Evolutionary conservation across 768 basidiomycete species (phyloP).

Genomic region (Suillus fuscotomentosus): DNA sequence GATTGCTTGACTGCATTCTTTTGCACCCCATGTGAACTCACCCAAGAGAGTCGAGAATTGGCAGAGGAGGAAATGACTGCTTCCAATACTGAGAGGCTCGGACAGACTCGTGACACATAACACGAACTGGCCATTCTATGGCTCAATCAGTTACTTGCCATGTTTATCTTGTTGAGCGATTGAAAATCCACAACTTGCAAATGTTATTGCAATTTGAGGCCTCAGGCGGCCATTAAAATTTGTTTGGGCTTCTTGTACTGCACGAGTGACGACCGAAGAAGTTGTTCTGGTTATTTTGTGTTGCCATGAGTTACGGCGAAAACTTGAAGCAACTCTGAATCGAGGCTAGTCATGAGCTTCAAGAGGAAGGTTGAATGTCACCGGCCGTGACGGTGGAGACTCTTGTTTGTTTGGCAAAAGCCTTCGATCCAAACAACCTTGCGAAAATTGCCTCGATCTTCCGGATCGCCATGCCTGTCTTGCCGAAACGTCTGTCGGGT

Average conservation of each 20-base stretch:
- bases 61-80: slow-evolving; percentile 38
- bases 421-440: slow-evolving; percentile 11
- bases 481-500: slow-evolving; percentile 29
- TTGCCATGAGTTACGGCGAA: no score
- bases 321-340: no score
- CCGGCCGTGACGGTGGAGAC: no score
- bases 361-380: no score
- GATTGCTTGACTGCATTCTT: slow-evolving; percentile 42
- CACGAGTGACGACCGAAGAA: no score
- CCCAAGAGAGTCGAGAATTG: slow-evolving; percentile 47
- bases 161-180: neutral
- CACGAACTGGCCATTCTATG: neutral
- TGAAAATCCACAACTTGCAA: neutral
- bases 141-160: no score
- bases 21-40: slow-evolving; percentile 48
- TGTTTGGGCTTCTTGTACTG: no score
- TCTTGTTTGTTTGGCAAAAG: slow-evolving; percentile 11
- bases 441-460: neutral
- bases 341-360: no score
- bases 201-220: no score
- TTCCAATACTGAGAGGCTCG: no score
- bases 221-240: no score
- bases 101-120: neutral
- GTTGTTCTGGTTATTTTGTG: no score
- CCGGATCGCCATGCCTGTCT: neutral